These are phyloP conservation scores for Talaromyces proteolyticus DNA, from an alignment of 495 filamentous ascomycete genomes.

Conservation along the genomic window DNA sequence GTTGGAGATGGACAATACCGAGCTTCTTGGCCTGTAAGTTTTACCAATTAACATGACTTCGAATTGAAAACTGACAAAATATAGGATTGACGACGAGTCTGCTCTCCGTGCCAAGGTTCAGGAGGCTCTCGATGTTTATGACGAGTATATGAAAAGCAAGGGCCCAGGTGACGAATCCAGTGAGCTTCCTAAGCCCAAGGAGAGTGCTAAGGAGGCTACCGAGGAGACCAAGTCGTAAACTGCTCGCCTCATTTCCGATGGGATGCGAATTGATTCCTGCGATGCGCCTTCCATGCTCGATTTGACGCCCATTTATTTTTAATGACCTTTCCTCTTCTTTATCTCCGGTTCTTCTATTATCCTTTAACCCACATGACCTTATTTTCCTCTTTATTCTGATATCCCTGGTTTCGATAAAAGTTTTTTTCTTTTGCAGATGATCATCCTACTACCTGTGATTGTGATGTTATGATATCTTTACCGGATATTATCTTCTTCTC, in stretches of 20 bases:
- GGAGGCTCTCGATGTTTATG: slow-evolving; percentile 93
- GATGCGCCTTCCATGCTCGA: slow-evolving; percentile 11
- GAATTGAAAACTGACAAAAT: slow-evolving; percentile 15
- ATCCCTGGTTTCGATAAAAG: slow-evolving; percentile 47
- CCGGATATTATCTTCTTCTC: background rate
- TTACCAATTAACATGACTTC: slow-evolving; percentile 1
- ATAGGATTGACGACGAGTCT: slow-evolving; percentile 81
- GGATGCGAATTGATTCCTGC: too few species aligned
- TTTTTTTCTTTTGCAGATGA: slow-evolving; percentile 10
- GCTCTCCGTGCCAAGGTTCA: slow-evolving; percentile 92
- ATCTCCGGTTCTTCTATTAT: slow-evolving; percentile 16
- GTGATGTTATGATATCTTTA: background rate
- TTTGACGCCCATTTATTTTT: slow-evolving; percentile 21
- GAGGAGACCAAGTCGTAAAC: slow-evolving; percentile 46
- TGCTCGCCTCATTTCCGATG: slow-evolving; percentile 14
- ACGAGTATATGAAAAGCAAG: slow-evolving; percentile 92
- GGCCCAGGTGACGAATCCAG: slow-evolving; percentile 20
- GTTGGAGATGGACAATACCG: slow-evolving; percentile 94
- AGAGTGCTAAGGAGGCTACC: slow-evolving; percentile 34
- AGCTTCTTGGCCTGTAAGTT: slow-evolving; percentile 93
- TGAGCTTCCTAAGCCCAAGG: slow-evolving; percentile 36
- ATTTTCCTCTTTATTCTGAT: slow-evolving; percentile 28
- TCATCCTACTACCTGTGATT: background rate
- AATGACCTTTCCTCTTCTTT: slow-evolving; percentile 18
- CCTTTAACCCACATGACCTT: slow-evolving; percentile 2